Base-by-base conservation (phyloP, 2,329 filamentous ascomycete species). In the Botrytis hyacinthi region DNA sequence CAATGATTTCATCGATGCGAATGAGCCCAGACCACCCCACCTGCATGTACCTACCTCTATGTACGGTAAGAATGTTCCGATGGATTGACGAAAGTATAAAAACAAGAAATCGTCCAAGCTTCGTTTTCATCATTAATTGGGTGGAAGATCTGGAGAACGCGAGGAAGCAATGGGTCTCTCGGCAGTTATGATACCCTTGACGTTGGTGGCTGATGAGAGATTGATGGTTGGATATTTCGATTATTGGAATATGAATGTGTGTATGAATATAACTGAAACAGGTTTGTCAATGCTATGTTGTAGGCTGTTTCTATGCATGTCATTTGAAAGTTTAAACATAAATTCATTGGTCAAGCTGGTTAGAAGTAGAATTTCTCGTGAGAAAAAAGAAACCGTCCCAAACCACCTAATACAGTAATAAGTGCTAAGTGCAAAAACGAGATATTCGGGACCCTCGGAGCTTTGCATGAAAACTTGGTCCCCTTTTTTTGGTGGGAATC, bases 81-180 rank as follows among this genome's bases (percentile, higher is more conserved):
- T 51, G 48, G 48, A 6, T 51, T 51, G 4, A 51, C 48, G 48
- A 51, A 44, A 65, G 29, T 29, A 37, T 32, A 29, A n/a, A 67
- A 67, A 46, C 35, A 51, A 26, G 48, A 67, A 63, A 51, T n/a
- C 16, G 44, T 67, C 44, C 63, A 51, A 67, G 63, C 63, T 67
- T 29, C 32, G 14, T 51, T 12, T 9, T 32, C 51, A 57, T 22
- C 7, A 22, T 66, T 8, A 5, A 66, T 66, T 48, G 29, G 42
- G 29, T 37, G 63, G 12, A 29, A 65, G 29, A 66, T 66, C 63
- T 66, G 29, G 44, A 67, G 63, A 51, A 51, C 7, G 44, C 57
- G 18, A 37, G 14, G 54, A 57, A 22, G 18, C 57, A 14, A 60
- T 32, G 57, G 20, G 32, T 60, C 32, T 37, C 22, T 66, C 63